These are phyloP conservation scores for Hygrocybe punicea DNA, from an alignment of 768 basidiomycete genomes.

Conservation along the genomic window DNA sequence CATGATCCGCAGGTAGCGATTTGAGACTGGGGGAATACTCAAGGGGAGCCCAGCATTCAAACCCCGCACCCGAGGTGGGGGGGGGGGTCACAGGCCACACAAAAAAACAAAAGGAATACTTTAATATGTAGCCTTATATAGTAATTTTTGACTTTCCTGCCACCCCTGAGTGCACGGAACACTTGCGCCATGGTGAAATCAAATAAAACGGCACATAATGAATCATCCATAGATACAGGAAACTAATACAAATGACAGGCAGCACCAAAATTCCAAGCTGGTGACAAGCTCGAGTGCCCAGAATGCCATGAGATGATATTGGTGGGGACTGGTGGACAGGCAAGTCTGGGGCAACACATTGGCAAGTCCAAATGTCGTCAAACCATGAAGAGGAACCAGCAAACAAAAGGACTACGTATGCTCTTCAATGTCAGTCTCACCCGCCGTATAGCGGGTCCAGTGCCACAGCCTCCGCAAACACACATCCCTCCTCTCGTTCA, in stretches of 20 bases:
- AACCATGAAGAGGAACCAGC: conserved; percentile 8
- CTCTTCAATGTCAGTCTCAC: background rate
- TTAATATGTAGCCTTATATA: background rate
- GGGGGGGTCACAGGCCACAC: background rate
- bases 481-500: background rate
- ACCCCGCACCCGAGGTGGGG: background rate
- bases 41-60: background rate
- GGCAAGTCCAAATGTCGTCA: no score
- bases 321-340: conserved; percentile 17
- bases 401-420: background rate
- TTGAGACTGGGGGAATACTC: no score
- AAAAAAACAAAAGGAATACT: background rate
- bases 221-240: background rate
- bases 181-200: background rate
- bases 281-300: conserved; percentile 13
- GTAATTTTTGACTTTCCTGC: background rate
- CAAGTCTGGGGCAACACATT: conserved; percentile 9
- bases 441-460: background rate
- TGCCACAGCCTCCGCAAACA: background rate
- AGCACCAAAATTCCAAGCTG: background rate
- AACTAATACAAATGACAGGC: background rate
- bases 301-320: conserved; percentile 16
- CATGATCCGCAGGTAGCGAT: no score
- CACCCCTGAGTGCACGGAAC: background rate
- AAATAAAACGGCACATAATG: background rate